These are phyloP conservation scores for Trichoderma simmonsii DNA, from an alignment of 2,329 filamentous ascomycete genomes.

Conservation along the genomic window DNA sequence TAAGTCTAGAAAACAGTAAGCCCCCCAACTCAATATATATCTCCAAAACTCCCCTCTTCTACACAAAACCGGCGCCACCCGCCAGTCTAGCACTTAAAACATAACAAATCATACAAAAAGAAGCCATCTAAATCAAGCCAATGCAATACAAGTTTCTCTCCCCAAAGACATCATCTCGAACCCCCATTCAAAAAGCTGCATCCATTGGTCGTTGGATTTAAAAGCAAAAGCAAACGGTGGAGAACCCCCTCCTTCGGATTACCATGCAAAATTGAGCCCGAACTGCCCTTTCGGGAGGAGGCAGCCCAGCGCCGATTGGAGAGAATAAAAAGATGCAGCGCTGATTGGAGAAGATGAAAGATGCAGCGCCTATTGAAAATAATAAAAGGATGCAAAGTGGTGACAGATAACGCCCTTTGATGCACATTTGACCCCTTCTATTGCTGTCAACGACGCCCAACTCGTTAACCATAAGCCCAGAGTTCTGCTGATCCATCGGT, in stretches of 20 bases:
- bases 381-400: background rate
- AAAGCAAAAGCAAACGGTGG: background rate
- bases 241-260: conserved; percentile 8
- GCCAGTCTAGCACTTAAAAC: background rate
- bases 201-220: background rate
- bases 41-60: background rate
- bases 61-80: background rate
- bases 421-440: background rate
- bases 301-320: background rate
- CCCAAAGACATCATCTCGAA: too few relatives aligned
- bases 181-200: too few relatives aligned
- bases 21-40: background rate
- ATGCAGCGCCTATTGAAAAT: background rate
- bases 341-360: background rate
- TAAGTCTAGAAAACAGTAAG: background rate
- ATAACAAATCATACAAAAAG: background rate
- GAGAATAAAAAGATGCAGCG: background rate
- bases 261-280: background rate
- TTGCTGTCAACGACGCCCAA: background rate
- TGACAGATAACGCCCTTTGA: background rate
- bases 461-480: background rate
- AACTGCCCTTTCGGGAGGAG: background rate
- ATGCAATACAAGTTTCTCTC: too few relatives aligned
- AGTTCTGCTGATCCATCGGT: too few relatives aligned
- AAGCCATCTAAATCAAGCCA: too few relatives aligned